phyloP scores from a whole-genome alignment of 1,139 yeast species.

The Kodamaea sp. region DNA sequence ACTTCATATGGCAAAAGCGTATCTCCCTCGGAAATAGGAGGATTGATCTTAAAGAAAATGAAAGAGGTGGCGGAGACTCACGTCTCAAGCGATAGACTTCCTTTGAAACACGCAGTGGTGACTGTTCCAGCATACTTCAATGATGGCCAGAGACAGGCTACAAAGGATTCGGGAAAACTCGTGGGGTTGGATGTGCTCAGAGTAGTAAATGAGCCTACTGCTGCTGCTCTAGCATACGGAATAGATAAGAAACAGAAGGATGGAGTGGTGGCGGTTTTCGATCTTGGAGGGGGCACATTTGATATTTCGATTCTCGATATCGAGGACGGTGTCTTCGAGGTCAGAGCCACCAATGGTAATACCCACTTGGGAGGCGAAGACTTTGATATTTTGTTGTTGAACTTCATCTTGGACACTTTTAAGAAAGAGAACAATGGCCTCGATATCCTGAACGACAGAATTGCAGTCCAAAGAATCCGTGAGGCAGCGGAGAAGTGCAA shows the following conservation, averaged over 20 bases:
- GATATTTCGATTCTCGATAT: slow-evolving; percentile 78
- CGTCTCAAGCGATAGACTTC: slow-evolving; percentile 27
- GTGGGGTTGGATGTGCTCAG: slow-evolving; percentile 68
- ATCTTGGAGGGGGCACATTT: slow-evolving; percentile 83
- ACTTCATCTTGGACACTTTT: slow-evolving; percentile 53
- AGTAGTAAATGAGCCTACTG: slow-evolving; percentile 79
- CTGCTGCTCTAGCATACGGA: slow-evolving; percentile 82
- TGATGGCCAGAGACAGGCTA: slow-evolving; percentile 78
- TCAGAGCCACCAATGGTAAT: slow-evolving; percentile 79
- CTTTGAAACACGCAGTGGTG: slow-evolving; percentile 63
- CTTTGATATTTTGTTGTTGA: slow-evolving; percentile 63
- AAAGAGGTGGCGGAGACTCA: slow-evolving; percentile 55
- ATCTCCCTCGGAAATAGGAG: slow-evolving; percentile 62
- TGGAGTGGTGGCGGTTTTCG: slow-evolving; percentile 74
- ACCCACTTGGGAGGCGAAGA: slow-evolving; percentile 87
- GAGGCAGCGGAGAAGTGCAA: slow-evolving; percentile 74
- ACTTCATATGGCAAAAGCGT: slow-evolving; percentile 37
- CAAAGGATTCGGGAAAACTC: slow-evolving; percentile 67
- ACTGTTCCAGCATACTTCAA: slow-evolving; percentile 83
- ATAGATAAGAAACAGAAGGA: slow-evolving; percentile 53
- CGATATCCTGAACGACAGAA: slow-evolving; percentile 43
- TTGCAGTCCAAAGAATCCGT: slow-evolving; percentile 65
- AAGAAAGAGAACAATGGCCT: slow-evolving; percentile 40
- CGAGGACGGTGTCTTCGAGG: slow-evolving; percentile 82
- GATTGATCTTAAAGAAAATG: slow-evolving; percentile 54